Evolutionary conservation across 352 stramenopile genomes (phyloP), one percentile per base, ranked within the genome.

Genomic region (Pythium myriotylum): DNA sequence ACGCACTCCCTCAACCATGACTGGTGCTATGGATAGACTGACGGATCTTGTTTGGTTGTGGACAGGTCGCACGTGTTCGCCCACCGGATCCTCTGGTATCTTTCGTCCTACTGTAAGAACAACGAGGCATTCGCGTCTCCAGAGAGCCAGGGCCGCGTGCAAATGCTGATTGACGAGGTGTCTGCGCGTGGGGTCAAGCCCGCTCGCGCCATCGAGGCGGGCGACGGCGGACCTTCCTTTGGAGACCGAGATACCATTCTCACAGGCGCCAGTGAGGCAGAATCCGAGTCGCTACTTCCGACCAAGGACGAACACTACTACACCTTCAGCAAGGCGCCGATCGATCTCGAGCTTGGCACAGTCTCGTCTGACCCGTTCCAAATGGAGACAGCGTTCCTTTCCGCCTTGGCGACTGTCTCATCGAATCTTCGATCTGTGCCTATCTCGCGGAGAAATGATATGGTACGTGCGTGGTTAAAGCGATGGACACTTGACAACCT

Each of bases 51-150:
- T 49, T n/a, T 49, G 23, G 37, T 12, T 41, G 20, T 50, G 1
- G 62, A 39, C 54, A 90, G 81, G 35, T 94, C 86, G 46, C 84
- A 94, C 62, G 82, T 92, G 50, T 92, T 94, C 50, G 86, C 86
- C 8, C 84, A 94, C 68, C 87, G 88, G 54, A 91, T 94, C 72
- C 48, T 91, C 27, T 94, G 86, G 86, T 94, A 92, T 42, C 61
- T 94, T 49, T 72, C 88, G 64, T 92, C 84, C 9, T 92, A 90
- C 57, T 92, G 86, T 54, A 65, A 91, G 10, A 56, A 74, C 32
- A 92, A 86, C 40, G 73, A 79, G 3, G 61, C 75, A 12, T 88
- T 91, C 45, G 46, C 65, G n/a, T 86, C 68, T 2, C 68, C 85
- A 17, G 78, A 81, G 27, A 81, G 76, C 50, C 65, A 65, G 16